phyloP scores from a whole-genome alignment of 129 eudicot species.

The Erigeron canadensis region DNA sequence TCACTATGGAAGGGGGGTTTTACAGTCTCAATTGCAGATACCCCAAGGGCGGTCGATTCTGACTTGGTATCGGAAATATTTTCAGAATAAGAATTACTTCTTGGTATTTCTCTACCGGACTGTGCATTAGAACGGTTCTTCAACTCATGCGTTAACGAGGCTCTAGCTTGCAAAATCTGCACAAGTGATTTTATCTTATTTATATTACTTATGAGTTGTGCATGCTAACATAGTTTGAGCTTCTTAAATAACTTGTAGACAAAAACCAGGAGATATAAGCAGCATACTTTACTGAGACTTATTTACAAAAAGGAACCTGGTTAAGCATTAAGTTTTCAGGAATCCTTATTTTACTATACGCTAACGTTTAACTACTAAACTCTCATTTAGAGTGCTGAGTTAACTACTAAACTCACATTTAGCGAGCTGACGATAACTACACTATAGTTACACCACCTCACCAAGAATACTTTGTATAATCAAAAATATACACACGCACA shows the following conservation, averaged over 20 bases:
- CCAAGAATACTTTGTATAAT: too few relatives aligned
- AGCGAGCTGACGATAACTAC: too few relatives aligned
- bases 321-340: not conserved
- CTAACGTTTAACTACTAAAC: too few relatives aligned
- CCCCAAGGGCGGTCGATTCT: constrained; percentile 29
- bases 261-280: too few relatives aligned
- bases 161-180: constrained; percentile 77
- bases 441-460: too few relatives aligned
- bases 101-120: constrained; percentile 30
- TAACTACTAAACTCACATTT: too few relatives aligned
- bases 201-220: not conserved
- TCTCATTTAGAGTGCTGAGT: too few relatives aligned
- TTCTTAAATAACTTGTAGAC: too few relatives aligned
- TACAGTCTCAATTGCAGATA: constrained; percentile 33
- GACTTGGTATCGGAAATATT: constrained; percentile 26
- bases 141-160: constrained; percentile 49
- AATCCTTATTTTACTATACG: too few relatives aligned
- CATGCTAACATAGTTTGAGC: not conserved
- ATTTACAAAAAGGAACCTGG: not conserved
- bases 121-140: constrained; percentile 38
- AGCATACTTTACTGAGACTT: not conserved
- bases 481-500: too few relatives aligned
- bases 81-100: constrained; percentile 21
- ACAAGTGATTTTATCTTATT: constrained; percentile 8
- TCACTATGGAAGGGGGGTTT: constrained; percentile 41